Base-by-base conservation (phyloP, 2,329 filamentous ascomycete genomes). In the Ophiostoma sp. region DNA sequence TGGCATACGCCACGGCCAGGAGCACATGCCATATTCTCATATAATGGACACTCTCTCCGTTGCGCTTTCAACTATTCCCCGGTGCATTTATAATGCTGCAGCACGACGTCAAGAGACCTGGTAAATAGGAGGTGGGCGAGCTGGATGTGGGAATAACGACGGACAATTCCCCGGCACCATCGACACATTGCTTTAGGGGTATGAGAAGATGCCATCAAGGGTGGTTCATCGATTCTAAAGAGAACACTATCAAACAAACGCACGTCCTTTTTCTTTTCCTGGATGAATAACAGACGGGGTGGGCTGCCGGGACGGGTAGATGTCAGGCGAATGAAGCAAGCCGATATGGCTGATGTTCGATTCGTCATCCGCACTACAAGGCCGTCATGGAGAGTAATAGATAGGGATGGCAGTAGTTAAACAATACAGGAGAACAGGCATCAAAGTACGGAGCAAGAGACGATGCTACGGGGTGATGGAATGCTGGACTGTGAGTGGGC, bases 331-430 rank as follows among this genome's bases (percentile, higher is more conserved):
- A 57, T 15, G n/a, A 10, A 27, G 52, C 52, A 57, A 57, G 52
- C 52, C 15, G n/a, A 57, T 57, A 57, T 27, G 52, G 8, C n/a
- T 23, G 23, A 10, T 57, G 52, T 27, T 23, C n/a, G 52, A 57
- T 57, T 57, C 52, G 52, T n/a, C 52, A 57, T 57, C 52, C 52
- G 52, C 52, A 57, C 52, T 57, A 27, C 52, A 57, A 57, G 52
- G 23, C 52, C 52, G 52, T 17, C 52, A 57, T 57, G 52, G 20
- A 23, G 6, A 7, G 27, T 41, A 41, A 11, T 13, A 13, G 2
- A 13, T 15, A 13, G 15, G 15, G 39, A 41, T 41, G 39, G 39
- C 13, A 15, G 15, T 41, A 15, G 10, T 13, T 41, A 41, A 41
- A 41, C 10, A 41, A 15, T 41, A 15, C 11, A 41, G 4, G 15